A percentile compares a stretch with the other conserved stretches of the same genome.
Conservation (phyloP, 179 eudicot genomes). For the Patellifolia procumbens region DNA sequence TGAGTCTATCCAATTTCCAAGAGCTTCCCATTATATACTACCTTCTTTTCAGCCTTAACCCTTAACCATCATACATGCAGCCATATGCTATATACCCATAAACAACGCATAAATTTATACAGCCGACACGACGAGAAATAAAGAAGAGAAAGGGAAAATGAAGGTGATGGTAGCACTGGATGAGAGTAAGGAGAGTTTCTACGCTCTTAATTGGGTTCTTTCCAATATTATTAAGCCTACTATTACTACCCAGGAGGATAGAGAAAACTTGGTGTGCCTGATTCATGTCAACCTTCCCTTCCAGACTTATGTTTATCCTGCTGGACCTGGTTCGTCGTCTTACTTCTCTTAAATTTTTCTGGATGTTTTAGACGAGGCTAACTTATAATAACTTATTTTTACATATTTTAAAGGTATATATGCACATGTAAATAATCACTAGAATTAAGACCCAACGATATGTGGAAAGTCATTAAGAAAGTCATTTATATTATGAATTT, state of each 20-base stretch:
- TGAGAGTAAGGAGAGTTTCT: conserved; percentile 51
- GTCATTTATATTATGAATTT: too few relatives aligned
- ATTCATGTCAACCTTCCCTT: conserved; percentile 54
- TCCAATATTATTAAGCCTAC: conserved; percentile 29
- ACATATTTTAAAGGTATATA: too few relatives aligned
- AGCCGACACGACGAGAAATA: not conserved
- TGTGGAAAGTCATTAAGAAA: too few relatives aligned
- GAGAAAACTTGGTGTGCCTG: conserved; percentile 38
- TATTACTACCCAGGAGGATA: not conserved
- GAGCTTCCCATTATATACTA: not conserved
- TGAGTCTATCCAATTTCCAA: too few relatives aligned
- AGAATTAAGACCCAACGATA: too few relatives aligned
- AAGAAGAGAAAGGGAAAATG: conserved; percentile 1
- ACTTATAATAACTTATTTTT: too few relatives aligned
- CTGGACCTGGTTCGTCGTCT: conserved; percentile 47
- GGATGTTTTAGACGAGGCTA: too few relatives aligned
- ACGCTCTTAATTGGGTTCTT: conserved; percentile 62
- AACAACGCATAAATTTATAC: not conserved
- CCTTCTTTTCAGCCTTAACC: not conserved
- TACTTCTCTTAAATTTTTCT: not conserved
- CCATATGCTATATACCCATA: not conserved
- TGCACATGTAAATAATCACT: too few relatives aligned
- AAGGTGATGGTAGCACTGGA: conserved; percentile 52
- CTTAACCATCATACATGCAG: too few relatives aligned
- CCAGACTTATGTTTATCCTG: conserved; percentile 52